A percentile compares a stretch with the other conserved stretches of the same genome.
phyloP scores from a whole-genome alignment of 2,329 filamentous ascomycete genomes.

The Akanthomyces uredinophilus region DNA sequence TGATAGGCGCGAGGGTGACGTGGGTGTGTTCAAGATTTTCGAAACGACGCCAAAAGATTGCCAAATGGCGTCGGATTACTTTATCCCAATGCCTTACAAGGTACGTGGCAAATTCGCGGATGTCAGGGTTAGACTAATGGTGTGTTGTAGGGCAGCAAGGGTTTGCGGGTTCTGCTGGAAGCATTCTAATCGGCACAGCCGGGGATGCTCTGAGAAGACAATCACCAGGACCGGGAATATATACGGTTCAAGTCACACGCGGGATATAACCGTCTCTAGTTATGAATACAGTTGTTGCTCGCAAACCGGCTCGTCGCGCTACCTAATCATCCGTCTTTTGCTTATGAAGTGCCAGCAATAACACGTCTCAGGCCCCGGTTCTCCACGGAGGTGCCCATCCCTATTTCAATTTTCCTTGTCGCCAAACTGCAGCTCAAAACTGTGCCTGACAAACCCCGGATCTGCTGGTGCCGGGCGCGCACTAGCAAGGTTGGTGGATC shows the following conservation, averaged over 20 bases:
- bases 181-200: background rate
- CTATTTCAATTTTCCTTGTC: background rate
- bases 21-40: slow-evolving; percentile 31
- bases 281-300: background rate
- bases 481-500: background rate
- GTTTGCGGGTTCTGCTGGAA: slow-evolving; percentile 30
- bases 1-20: slow-evolving; percentile 29
- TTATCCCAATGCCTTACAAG: slow-evolving; percentile 36
- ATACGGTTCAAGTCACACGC: background rate
- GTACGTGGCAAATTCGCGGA: slow-evolving; percentile 17
- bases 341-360: background rate
- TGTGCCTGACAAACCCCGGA: background rate
- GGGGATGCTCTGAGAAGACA: background rate
- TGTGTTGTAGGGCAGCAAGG: slow-evolving; percentile 26
- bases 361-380: background rate
- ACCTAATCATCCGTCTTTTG: too few species aligned
- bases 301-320: background rate
- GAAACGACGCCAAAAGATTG: slow-evolving; percentile 31
- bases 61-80: slow-evolving; percentile 34
- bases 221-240: background rate
- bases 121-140: background rate
- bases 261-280: background rate
- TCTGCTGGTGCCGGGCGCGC: background rate
- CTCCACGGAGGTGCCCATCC: background rate
- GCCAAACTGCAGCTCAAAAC: background rate